A percentile compares a stretch with the other conserved stretches of the same genome.
These are phyloP conservation scores for Trypanosoma grayi DNA, from an alignment of 208 protist genomes.

Conservation along the genomic window DNA sequence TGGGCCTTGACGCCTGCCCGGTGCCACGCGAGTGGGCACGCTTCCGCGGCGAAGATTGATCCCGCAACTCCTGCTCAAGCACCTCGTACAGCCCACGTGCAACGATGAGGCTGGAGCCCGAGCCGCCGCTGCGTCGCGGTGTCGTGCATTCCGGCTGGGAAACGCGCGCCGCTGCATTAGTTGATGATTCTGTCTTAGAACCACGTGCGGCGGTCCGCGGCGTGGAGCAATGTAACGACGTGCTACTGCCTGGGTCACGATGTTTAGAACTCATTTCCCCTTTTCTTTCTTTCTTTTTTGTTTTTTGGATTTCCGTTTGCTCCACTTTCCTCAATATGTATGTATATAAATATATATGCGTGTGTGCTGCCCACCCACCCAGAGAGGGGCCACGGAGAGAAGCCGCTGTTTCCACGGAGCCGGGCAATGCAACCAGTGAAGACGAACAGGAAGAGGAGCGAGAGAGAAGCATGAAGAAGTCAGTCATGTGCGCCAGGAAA, in stretches of 20 bases:
- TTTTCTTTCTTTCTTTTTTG: background rate
- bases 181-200: no score
- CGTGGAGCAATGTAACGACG: background rate
- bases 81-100: conserved; percentile 66
- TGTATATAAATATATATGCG: background rate
- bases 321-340: background rate
- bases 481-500: background rate
- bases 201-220: background rate
- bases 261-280: conserved; percentile 16
- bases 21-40: background rate
- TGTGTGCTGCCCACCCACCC: no score
- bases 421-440: background rate
- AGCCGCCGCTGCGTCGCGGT: background rate
- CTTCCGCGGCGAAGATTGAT: conserved; percentile 9
- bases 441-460: conserved; percentile 5
- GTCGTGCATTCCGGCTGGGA: background rate
- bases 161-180: background rate
- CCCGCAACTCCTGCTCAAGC: conserved; percentile 52
- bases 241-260: conserved; percentile 3
- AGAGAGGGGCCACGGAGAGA: no score
- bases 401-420: no score
- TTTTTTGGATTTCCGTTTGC: background rate
- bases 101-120: conserved; percentile 51
- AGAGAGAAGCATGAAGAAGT: background rate
- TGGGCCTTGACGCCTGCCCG: conserved; percentile 41